phyloP scores from a whole-genome alignment of 176 grass and related monocot genomes.

The Eragrostis curvula region DNA sequence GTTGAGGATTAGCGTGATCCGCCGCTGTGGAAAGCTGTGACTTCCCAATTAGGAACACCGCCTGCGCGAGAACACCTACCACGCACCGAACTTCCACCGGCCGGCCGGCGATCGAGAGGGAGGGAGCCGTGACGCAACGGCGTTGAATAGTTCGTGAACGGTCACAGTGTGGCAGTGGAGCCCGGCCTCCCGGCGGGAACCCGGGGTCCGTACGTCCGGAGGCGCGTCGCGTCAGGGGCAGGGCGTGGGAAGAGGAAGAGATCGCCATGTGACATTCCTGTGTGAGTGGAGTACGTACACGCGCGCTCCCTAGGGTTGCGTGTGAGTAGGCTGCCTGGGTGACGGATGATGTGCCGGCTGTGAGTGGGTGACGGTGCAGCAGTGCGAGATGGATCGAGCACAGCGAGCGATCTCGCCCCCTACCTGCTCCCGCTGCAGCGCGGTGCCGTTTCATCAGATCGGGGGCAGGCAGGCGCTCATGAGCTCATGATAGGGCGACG shows the following conservation, averaged over 20 bases:
- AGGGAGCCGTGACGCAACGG: background rate
- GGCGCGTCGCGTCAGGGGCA: background rate
- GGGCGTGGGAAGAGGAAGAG: background rate
- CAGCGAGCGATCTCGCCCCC: slow-evolving; percentile 42
- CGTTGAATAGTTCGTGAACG: slow-evolving; percentile 35
- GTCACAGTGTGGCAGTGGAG: background rate
- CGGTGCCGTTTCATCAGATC: slow-evolving; percentile 44
- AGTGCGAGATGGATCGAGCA: slow-evolving; percentile 5
- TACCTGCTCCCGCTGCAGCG: slow-evolving; percentile 40
- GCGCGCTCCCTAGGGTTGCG: slow-evolving; percentile 34
- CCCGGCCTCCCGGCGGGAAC: slow-evolving; percentile 20
- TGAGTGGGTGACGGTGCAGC: slow-evolving; percentile 38
- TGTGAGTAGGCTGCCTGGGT: slow-evolving; percentile 13
- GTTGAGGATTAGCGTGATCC: background rate
- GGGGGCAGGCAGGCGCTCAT: slow-evolving; percentile 3
- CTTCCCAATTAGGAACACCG: slow-evolving; percentile 4
- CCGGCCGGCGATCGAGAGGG: background rate
- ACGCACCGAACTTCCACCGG: slow-evolving; percentile 34
- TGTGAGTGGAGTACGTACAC: background rate
- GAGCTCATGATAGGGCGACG: slow-evolving; percentile 43
- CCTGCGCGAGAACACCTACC: background rate
- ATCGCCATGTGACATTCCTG: slow-evolving; percentile 44
- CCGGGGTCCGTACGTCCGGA: slow-evolving; percentile 38
- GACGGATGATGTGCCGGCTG: slow-evolving; percentile 20
- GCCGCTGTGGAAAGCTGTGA: background rate